Base-by-base conservation (phyloP, 1,284 basidiomycete genomes). In the Agroathelia rolfsii region DNA sequence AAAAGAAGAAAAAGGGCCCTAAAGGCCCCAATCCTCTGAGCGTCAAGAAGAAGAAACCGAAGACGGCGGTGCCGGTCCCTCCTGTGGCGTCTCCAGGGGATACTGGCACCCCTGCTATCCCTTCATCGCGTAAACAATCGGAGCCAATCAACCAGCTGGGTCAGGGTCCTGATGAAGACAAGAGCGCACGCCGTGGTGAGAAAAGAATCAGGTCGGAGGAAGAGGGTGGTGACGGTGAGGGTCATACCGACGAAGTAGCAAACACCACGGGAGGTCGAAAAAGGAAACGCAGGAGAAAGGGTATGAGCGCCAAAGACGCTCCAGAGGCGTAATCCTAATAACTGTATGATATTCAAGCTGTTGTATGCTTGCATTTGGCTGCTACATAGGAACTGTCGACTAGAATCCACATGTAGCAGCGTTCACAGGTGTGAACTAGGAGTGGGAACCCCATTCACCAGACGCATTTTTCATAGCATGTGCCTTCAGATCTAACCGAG, bases 1-100 rank as follows among this genome's bases (percentile, higher is more conserved):
- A 55, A 25, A 79, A 72, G 51, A 81, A 75, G 52, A 72, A 66
- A 43, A 80, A 70, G 47, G 77, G 76, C 1, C 77, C 81, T 0
- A 93, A 89, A 51, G 87, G 69, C 0, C 89, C 93, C 0, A 98
- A 98, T 59, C 90, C 94, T 10, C 66, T 98, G 3, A 92, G 88
- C 39, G 62, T 93, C 23, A 92, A 87, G 64, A 96, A 90, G 67
- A 90, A 90, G 61, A 81, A 53, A 36, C n/a, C n/a, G n/a, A 21
- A 16, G 17, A 16, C 8, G 15, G 31, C 19, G 5, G 30, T 32
- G 12, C 23, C 28, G 9, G 20, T 24, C 35, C 6, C 37, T 9
- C 24, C n/a, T 12, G 21, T 28, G 14, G 15, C 9, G n/a, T n/a
- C 14, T 26, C 9, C 19, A 31, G 17, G 4, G 21, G 32, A 6